Conservation (phyloP, 306 rosid species). For the Quercus rubra region DNA sequence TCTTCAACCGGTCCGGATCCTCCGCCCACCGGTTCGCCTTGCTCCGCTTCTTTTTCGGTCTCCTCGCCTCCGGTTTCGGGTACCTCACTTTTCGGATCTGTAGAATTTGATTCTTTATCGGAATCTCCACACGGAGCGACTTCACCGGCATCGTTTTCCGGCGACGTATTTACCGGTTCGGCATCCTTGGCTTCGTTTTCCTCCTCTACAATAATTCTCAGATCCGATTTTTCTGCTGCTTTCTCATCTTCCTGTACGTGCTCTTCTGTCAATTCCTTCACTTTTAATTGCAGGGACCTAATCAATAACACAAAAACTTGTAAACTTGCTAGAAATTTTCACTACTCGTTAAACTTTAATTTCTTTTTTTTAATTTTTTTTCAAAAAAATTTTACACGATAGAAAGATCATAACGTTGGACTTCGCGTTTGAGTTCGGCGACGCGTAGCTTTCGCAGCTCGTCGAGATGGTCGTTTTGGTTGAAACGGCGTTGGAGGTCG, state of each 20-base stretch:
- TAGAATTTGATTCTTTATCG: constrained; percentile 12
- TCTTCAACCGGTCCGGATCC: constrained; percentile 12
- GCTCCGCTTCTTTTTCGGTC: not conserved
- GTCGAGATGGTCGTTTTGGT: constrained; percentile 15
- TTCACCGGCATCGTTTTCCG: not conserved
- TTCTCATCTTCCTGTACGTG: not conserved
- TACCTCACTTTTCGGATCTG: constrained; percentile 8
- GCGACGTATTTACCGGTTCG: not conserved
- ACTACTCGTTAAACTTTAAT: too few relatives aligned
- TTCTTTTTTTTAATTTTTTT: too few relatives aligned
- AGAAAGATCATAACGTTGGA: constrained; percentile 22
- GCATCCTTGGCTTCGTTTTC: not conserved
- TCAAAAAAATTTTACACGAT: constrained; percentile 10
- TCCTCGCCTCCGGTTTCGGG: not conserved
- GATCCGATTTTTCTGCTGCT: constrained; percentile 21
- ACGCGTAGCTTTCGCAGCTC: constrained; percentile 31
- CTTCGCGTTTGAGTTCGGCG: constrained; percentile 32
- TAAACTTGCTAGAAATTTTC: not conserved
- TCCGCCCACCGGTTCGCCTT: not conserved
- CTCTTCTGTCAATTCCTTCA: constrained; percentile 21
- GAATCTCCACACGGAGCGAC: not conserved
- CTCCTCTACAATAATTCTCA: not conserved
- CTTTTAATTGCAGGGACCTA: constrained; percentile 30
- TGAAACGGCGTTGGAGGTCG: constrained; percentile 28
- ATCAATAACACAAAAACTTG: not conserved